Percentiles rank a stretch among this genome's conserved stretches.
These are phyloP conservation scores for Trichomonas vaginalis DNA, from an alignment of 208 protist genomes.

Conservation along the genomic window DNA sequence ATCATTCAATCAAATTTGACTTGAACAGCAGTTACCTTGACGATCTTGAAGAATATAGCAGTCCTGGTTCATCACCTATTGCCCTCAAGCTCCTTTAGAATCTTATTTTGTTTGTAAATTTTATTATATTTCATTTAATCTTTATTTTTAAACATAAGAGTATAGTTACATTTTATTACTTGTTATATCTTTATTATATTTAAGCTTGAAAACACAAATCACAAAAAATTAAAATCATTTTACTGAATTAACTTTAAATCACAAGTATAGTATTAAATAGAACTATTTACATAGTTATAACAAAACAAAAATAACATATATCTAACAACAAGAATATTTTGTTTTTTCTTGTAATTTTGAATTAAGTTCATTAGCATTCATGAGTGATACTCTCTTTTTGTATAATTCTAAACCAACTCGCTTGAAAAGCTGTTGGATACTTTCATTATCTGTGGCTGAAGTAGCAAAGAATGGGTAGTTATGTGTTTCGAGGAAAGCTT, in stretches of 20 bases:
- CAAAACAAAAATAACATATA: too few relatives aligned
- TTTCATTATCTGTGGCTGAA: not conserved
- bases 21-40: not conserved
- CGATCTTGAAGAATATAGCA: not conserved
- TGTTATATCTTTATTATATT: too few relatives aligned
- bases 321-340: too few relatives aligned
- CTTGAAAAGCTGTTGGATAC: not conserved
- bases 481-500: not conserved
- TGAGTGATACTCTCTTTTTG: not conserved
- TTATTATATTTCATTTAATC: not conserved
- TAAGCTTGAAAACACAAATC: too few relatives aligned
- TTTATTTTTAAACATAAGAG: too few relatives aligned
- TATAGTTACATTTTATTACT: too few relatives aligned
- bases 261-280: too few relatives aligned
- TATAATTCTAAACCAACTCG: not conserved
- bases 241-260: too few relatives aligned
- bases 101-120: not conserved
- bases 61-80: not conserved
- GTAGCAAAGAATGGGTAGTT: not conserved
- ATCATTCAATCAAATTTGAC: not conserved
- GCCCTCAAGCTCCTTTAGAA: not conserved
- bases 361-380: too few relatives aligned
- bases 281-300: too few relatives aligned
- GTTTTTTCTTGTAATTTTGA: too few relatives aligned
- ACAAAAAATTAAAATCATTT: too few relatives aligned